Evolutionary conservation across 345 rosid genomes (phyloP).

Genomic region (Camelina laxa): DNA sequence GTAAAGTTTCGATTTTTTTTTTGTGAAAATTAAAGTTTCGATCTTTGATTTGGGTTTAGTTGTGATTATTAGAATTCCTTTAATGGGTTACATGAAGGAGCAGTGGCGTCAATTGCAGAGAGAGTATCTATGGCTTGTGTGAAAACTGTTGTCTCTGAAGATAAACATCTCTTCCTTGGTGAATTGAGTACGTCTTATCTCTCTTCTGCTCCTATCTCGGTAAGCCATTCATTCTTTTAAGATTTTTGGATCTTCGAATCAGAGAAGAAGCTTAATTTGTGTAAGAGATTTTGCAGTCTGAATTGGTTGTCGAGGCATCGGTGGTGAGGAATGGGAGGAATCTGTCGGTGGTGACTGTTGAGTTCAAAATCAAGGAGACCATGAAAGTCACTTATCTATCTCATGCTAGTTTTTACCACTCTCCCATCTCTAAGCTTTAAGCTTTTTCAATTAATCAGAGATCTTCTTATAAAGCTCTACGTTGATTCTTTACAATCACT

Average conservation of each 20-base stretch:
- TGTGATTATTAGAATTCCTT: slow-evolving; percentile 53
- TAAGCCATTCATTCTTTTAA: slow-evolving; percentile 21
- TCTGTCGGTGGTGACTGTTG: slow-evolving; percentile 59
- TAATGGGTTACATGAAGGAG: slow-evolving; percentile 70
- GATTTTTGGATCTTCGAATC: neutral
- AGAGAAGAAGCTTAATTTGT: slow-evolving; percentile 25
- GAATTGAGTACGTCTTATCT: slow-evolving; percentile 74
- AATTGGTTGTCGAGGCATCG: slow-evolving; percentile 63
- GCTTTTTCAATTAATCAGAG: slow-evolving; percentile 6
- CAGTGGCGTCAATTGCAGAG: slow-evolving; percentile 69
- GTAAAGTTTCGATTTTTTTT: slow-evolving; percentile 9
- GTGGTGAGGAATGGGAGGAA: slow-evolving; percentile 78
- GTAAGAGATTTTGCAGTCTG: slow-evolving; percentile 48
- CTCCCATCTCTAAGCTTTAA: slow-evolving; percentile 61
- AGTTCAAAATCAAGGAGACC: slow-evolving; percentile 59
- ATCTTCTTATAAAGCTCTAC: neutral
- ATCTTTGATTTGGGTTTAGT: neutral
- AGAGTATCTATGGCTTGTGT: slow-evolving; percentile 62
- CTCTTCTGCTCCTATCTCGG: slow-evolving; percentile 53
- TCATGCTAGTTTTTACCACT: slow-evolving; percentile 69
- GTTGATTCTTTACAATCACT: slow-evolving; percentile 31
- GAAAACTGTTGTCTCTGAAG: no score
- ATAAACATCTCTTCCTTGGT: slow-evolving; percentile 71
- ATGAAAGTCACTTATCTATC: slow-evolving; percentile 54
- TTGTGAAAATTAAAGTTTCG: neutral